phyloP scores from a whole-genome alignment of 2,329 filamentous ascomycete species.

The Alternaria ventricosa region DNA sequence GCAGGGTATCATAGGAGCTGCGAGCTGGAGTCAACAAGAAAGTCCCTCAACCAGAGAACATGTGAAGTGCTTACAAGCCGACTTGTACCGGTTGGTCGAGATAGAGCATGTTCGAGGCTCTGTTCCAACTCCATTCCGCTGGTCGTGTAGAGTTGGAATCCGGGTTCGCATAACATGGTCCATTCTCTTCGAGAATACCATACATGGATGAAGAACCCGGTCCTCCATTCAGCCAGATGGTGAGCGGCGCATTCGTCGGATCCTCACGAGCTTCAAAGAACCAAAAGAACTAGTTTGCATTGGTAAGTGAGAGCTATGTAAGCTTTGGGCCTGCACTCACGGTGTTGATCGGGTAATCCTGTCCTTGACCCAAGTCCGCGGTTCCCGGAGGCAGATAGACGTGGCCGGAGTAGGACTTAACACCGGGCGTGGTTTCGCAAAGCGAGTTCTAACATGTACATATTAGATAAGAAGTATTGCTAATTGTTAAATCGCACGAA shows the following conservation, averaged over 20 bases:
- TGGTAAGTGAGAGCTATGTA: neutral
- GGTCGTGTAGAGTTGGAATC: slow-evolving; percentile 15
- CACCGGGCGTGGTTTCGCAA: slow-evolving; percentile 60
- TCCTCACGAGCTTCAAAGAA: slow-evolving; percentile 61
- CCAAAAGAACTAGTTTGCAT: slow-evolving; percentile 45
- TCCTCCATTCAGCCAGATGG: slow-evolving; percentile 59
- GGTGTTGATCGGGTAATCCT: slow-evolving; percentile 28
- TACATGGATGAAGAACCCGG: slow-evolving; percentile 51
- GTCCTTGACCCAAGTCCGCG: slow-evolving; percentile 24
- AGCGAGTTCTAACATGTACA: slow-evolving; percentile 48
- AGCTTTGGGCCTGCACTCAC: neutral
- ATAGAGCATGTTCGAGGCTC: slow-evolving; percentile 59
- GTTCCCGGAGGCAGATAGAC: slow-evolving; percentile 38
- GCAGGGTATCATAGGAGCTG: slow-evolving; percentile 53
- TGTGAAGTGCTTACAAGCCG: slow-evolving; percentile 50
- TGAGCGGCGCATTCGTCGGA: slow-evolving; percentile 58
- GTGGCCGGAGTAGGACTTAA: slow-evolving; percentile 62
- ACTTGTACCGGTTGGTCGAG: slow-evolving; percentile 67
- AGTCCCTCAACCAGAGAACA: neutral
- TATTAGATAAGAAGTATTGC: neutral
- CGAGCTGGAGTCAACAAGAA: neutral
- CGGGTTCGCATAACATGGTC: slow-evolving; percentile 55
- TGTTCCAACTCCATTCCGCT: slow-evolving; percentile 27
- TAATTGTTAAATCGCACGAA: neutral
- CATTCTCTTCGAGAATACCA: slow-evolving; percentile 54